Evolutionary conservation across 1,284 basidiomycete genomes (phyloP).

Genomic region (Puccinia triticina): DNA sequence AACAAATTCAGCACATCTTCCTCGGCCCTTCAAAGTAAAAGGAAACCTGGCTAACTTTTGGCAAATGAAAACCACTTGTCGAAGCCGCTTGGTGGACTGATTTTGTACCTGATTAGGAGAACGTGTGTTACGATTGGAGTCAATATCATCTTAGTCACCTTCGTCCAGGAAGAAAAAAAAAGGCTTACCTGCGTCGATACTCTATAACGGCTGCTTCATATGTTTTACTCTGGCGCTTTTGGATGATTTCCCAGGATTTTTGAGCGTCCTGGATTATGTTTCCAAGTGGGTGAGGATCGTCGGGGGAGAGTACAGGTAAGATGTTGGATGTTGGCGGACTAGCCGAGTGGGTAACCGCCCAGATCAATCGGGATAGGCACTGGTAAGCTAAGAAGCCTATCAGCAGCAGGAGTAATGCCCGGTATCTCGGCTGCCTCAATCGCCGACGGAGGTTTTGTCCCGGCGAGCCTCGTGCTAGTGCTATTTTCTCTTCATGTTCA

Average conservation of each 20-base stretch:
- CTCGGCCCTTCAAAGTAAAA: background rate
- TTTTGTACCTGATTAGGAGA: slow-evolving; percentile 17
- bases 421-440: background rate
- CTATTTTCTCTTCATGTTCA: background rate
- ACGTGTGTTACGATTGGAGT: background rate
- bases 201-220: slow-evolving; percentile 2
- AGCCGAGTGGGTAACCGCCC: background rate
- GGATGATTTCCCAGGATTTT: slow-evolving; percentile 29
- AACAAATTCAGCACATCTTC: background rate
- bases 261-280: slow-evolving; percentile 30
- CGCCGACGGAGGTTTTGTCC: background rate
- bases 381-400: background rate
- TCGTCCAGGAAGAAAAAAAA: background rate
- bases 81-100: slow-evolving; percentile 32
- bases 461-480: too few species aligned
- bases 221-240: slow-evolving; percentile 39
- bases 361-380: background rate
- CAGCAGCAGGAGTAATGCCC: background rate
- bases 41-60: slow-evolving; percentile 5
- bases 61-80: slow-evolving; percentile 47
- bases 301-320: background rate
- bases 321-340: background rate
- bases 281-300: slow-evolving; percentile 30
- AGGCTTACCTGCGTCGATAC: slow-evolving; percentile 25
- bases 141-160: background rate